These are phyloP conservation scores for Cryptococcus amylolentus DNA, from an alignment of 1,284 basidiomycete species.

Conservation along the genomic window DNA sequence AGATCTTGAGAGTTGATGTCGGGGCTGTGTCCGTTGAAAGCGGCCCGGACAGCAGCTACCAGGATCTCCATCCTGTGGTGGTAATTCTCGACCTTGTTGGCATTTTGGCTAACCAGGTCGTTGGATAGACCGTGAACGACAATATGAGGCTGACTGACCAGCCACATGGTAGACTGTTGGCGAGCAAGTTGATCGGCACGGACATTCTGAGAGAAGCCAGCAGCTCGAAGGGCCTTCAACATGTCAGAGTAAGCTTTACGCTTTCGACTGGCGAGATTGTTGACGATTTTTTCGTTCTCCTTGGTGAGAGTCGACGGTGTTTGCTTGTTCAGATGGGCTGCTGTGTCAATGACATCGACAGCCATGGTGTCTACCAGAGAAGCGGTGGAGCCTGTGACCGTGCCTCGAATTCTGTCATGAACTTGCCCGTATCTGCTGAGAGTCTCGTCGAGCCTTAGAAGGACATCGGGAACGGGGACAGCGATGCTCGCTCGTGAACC, in stretches of 20 bases:
- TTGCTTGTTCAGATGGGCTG: conserved; percentile 61
- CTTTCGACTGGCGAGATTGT: conserved; percentile 74
- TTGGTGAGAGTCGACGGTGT: conserved; percentile 58
- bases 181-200: conserved; percentile 66
- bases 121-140: conserved; percentile 18
- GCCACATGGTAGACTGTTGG: conserved; percentile 64
- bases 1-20: conserved; percentile 84
- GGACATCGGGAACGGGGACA: conserved; percentile 15
- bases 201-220: conserved; percentile 71
- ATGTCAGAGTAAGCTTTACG: conserved; percentile 88
- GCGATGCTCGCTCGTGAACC: conserved; percentile 9
- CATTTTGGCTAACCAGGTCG: conserved; percentile 16
- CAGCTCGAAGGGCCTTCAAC: conserved; percentile 78
- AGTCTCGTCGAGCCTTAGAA: conserved; percentile 30
- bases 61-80: conserved; percentile 66
- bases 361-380: conserved; percentile 61
- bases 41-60: conserved; percentile 66
- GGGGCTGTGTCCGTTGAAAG: conserved; percentile 67
- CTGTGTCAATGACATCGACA: conserved; percentile 68
- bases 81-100: conserved; percentile 59
- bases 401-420: conserved; percentile 38
- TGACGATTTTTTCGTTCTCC: conserved; percentile 68
- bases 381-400: conserved; percentile 8
- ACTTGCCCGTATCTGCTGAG: conserved; percentile 38
- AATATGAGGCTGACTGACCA: conserved; percentile 54